phyloP scores from a whole-genome alignment of 2,329 filamentous ascomycete species.

The Metarhizium robertsii region DNA sequence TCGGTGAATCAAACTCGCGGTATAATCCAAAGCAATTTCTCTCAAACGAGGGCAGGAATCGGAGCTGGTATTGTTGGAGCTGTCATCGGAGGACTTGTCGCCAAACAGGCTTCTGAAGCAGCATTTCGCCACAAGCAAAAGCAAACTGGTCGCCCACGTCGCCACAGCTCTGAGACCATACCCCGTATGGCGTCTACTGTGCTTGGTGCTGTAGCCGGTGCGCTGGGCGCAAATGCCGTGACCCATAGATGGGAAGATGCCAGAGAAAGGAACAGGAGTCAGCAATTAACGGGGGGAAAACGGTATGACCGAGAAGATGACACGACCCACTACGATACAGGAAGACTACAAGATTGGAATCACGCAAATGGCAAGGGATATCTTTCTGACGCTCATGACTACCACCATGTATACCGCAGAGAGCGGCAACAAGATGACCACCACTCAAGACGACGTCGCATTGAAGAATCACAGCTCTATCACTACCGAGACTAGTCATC shows the following conservation, averaged over 20 bases:
- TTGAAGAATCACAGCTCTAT: conserved; percentile 13
- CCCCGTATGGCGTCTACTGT: conserved; percentile 36
- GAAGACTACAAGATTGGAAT: conserved; percentile 7
- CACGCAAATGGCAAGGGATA: conserved; percentile 11
- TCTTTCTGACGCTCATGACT: conserved; percentile 14
- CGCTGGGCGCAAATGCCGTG: conserved; percentile 43
- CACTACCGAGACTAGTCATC: conserved; percentile 11
- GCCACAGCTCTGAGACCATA: conserved; percentile 20
- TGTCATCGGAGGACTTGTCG: conserved; percentile 44
- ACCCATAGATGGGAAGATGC: conserved; percentile 33
- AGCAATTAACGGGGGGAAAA: conserved; percentile 25
- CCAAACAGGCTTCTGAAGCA: conserved; percentile 36
- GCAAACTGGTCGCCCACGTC: conserved; percentile 10
- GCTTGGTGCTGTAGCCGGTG: conserved; percentile 44
- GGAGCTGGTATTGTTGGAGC: conserved; percentile 44
- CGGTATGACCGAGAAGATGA: conserved; percentile 20
- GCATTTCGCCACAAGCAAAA: conserved; percentile 22
- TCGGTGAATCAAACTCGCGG: conserved; percentile 31
- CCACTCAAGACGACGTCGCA: conserved; percentile 13
- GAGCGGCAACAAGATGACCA: conserved; percentile 12
- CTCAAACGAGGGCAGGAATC: conserved; percentile 36
- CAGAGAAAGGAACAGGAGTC: conserved; percentile 21
- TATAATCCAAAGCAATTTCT: conserved; percentile 37
- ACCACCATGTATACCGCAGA: conserved; percentile 17
- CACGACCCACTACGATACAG: conserved; percentile 16